Percentiles rank a stretch among this genome's conserved stretches.
These are phyloP conservation scores for Pulicaria dysenterica DNA, from an alignment of 129 eudicot species.

Conservation along the genomic window DNA sequence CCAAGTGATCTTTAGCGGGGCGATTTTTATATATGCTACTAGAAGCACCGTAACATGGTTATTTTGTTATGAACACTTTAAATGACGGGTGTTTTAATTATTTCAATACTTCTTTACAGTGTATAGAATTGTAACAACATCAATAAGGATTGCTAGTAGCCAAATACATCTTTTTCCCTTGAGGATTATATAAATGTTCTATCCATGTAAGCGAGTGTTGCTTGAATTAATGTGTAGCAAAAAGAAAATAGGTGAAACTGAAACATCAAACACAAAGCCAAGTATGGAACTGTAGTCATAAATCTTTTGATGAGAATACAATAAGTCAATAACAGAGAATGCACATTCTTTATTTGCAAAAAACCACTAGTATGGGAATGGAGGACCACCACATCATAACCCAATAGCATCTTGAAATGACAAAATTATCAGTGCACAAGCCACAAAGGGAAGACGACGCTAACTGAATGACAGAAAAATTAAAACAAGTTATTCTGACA, in stretches of 20 bases:
- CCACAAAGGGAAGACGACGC: neutral
- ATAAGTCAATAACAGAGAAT: neutral
- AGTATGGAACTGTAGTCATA: neutral
- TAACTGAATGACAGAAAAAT: neutral
- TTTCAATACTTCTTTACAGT: too few relatives aligned
- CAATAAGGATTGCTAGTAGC: too few relatives aligned
- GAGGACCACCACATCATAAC: neutral
- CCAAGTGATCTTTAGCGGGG: too few relatives aligned
- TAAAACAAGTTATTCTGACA: conserved; percentile 20
- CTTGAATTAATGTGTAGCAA: neutral
- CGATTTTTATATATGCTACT: too few relatives aligned
- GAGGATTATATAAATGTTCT: too few relatives aligned
- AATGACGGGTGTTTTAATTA: too few relatives aligned
- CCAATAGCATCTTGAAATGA: conserved; percentile 8
- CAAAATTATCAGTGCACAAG: conserved; percentile 4
- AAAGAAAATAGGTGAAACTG: neutral
- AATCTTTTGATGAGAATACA: neutral
- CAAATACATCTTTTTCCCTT: too few relatives aligned
- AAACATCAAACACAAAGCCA: neutral
- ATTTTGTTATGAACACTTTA: too few relatives aligned
- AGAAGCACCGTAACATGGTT: too few relatives aligned
- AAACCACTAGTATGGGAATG: neutral
- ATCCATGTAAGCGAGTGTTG: too few relatives aligned
- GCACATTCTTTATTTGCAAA: conserved; percentile 9
- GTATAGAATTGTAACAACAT: too few relatives aligned